Evolutionary conservation across 208 protist species (phyloP).

Genomic region (Trypanosoma vivax): DNA sequence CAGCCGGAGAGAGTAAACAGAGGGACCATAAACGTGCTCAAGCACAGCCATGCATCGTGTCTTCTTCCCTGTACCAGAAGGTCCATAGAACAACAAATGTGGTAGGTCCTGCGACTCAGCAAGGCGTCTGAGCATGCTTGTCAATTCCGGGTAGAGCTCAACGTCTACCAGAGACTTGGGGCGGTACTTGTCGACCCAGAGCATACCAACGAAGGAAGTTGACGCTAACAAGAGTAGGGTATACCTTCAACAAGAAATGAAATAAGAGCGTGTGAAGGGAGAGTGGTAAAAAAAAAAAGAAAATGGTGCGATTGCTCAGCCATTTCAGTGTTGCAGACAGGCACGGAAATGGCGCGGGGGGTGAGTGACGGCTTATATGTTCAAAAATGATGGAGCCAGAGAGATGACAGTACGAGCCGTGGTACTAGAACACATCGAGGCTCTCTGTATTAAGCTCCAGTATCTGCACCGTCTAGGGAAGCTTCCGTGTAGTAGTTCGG

Average conservation of each 20-base stretch:
- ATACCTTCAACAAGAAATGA: too few relatives aligned
- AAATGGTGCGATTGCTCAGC: too few relatives aligned
- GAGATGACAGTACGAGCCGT: too few relatives aligned
- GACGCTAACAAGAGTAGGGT: too few relatives aligned
- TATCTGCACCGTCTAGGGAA: too few relatives aligned
- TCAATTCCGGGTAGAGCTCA: slow-evolving; percentile 92
- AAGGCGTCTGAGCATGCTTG: slow-evolving; percentile 85
- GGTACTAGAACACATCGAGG: too few relatives aligned
- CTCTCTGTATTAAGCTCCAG: too few relatives aligned
- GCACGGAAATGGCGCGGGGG: too few relatives aligned
- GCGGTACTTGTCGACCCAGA: slow-evolving; percentile 99
- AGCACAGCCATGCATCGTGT: slow-evolving; percentile 94
- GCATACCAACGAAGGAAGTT: slow-evolving; percentile 75
- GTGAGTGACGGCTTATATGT: too few relatives aligned
- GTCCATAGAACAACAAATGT: slow-evolving; percentile 97
- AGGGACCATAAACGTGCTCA: slow-evolving; percentile 90
- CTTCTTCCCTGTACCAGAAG: slow-evolving; percentile 94
- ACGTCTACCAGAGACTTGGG: slow-evolving; percentile 94
- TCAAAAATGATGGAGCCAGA: too few relatives aligned
- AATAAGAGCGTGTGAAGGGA: not conserved
- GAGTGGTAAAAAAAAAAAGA: not conserved
- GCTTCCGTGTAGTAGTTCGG: too few relatives aligned
- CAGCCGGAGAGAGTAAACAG: slow-evolving; percentile 81
- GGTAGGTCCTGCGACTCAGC: slow-evolving; percentile 88
- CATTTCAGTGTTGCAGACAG: too few relatives aligned